These are phyloP conservation scores for Ceraceosorus guamensis DNA, from an alignment of 1,284 basidiomycete genomes.

Conservation along the genomic window DNA sequence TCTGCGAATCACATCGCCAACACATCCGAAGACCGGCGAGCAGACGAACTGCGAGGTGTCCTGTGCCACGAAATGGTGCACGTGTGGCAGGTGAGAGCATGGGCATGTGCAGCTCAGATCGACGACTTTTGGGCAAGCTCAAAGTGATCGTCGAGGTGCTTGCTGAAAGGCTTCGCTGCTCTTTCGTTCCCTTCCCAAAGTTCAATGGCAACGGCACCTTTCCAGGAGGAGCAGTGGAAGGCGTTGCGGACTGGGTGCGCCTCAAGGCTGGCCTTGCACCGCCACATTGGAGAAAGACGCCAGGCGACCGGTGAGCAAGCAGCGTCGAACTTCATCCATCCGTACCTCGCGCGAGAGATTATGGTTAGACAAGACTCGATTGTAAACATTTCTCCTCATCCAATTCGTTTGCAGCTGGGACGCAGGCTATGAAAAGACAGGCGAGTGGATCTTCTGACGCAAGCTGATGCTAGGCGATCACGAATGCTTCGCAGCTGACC, in stretches of 20 bases:
- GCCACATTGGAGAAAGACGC: constrained; percentile 19
- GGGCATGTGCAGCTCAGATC: not conserved
- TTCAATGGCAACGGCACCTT: constrained; percentile 10
- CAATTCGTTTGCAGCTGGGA: constrained; percentile 3
- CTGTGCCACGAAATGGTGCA: constrained; percentile 8
- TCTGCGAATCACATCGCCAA: constrained; percentile 13
- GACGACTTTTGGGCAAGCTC: not conserved
- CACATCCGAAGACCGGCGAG: constrained; percentile 11
- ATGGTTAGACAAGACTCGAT: not conserved
- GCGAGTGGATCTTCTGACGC: constrained; percentile 6
- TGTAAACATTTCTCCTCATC: not conserved
- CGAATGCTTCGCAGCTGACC: not conserved
- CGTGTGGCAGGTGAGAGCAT: constrained; percentile 2
- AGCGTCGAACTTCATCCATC: not conserved
- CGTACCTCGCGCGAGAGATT: not conserved
- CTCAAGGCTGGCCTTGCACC: constrained; percentile 9
- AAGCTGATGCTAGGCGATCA: too few relatives aligned
- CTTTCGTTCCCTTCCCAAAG: constrained; percentile 8
- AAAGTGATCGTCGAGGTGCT: constrained; percentile 23
- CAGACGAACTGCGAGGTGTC: not conserved
- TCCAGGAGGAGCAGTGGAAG: constrained; percentile 24
- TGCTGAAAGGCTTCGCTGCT: constrained; percentile 15
- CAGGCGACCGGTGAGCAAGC: not conserved
- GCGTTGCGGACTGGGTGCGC: constrained; percentile 31
- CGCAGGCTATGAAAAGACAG: constrained; percentile 5